Conservation (phyloP, 345 rosid species). For the Acer campestre region DNA sequence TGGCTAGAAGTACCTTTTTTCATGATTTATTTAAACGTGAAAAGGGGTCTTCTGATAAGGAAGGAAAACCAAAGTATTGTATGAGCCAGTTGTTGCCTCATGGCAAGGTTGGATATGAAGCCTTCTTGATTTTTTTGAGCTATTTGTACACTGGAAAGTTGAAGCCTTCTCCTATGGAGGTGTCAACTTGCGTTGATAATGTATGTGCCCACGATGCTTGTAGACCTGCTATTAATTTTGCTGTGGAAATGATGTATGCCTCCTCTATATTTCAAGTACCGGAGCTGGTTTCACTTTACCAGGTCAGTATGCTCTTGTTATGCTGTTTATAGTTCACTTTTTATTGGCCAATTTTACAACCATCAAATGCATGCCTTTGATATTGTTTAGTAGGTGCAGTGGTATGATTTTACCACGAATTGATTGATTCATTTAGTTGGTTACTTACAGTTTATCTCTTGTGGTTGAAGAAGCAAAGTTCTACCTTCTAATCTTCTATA, state of each 20-base stretch:
- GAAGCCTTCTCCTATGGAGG: constrained; percentile 71
- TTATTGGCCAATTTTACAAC: not conserved
- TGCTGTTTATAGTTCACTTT: not conserved
- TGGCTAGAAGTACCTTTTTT: constrained; percentile 85
- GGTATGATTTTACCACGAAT: not conserved
- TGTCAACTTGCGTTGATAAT: constrained; percentile 76
- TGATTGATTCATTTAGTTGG: constrained; percentile 9
- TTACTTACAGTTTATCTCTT: constrained; percentile 6
- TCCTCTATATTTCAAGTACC: constrained; percentile 68
- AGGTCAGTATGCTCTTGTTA: constrained; percentile 47
- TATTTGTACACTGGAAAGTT: constrained; percentile 82
- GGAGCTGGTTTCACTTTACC: constrained; percentile 78
- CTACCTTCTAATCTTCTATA: not conserved
- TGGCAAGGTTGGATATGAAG: constrained; percentile 76
- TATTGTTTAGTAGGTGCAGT: not conserved
- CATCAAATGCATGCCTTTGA: not conserved
- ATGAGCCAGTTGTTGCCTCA: constrained; percentile 61
- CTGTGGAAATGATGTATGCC: constrained; percentile 89
- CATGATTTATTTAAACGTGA: constrained; percentile 59
- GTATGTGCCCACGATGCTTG: constrained; percentile 83
- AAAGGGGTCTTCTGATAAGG: constrained; percentile 43
- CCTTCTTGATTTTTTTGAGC: constrained; percentile 67
- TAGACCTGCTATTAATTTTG: constrained; percentile 77
- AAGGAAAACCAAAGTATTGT: constrained; percentile 56
- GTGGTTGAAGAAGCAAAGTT: constrained; percentile 14